Conservation (phyloP, 345 rosid genomes). For the Boechera divaricarpa region DNA sequence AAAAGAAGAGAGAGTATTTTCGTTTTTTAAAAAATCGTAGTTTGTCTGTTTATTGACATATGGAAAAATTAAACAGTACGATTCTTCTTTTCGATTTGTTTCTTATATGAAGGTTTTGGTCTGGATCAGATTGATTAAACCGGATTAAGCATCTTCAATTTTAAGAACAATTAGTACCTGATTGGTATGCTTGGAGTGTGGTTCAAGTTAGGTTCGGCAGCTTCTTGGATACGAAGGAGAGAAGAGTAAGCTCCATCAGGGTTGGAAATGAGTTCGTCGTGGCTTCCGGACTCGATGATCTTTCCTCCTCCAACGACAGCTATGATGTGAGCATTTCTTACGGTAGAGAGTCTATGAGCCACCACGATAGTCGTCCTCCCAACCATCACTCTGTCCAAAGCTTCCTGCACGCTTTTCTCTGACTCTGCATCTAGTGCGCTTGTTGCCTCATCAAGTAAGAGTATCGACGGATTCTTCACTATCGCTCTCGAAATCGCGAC, state of each 20-base stretch:
- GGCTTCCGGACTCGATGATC: constrained; percentile 87
- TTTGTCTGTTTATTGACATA: too few relatives aligned
- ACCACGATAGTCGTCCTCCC: constrained; percentile 92
- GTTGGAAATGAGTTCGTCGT: constrained; percentile 78
- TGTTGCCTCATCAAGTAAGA: constrained; percentile 92
- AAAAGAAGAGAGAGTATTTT: neutral
- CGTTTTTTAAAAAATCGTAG: too few relatives aligned
- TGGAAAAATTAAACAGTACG: too few relatives aligned
- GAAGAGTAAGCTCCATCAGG: constrained; percentile 71
- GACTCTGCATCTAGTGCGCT: constrained; percentile 96
- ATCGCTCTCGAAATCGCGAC: constrained; percentile 84
- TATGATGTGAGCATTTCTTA: constrained; percentile 83
- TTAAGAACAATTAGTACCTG: constrained; percentile 56
- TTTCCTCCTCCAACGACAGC: constrained; percentile 79
- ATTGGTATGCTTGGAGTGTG: constrained; percentile 54
- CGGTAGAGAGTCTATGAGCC: constrained; percentile 91
- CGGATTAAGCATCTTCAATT: neutral
- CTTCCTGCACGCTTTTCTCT: constrained; percentile 90
- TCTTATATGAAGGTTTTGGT: too few relatives aligned
- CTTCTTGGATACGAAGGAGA: constrained; percentile 79
- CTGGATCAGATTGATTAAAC: neutral
- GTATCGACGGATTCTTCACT: constrained; percentile 82
- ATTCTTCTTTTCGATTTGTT: too few relatives aligned
- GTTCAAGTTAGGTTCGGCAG: constrained; percentile 65
- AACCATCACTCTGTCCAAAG: constrained; percentile 90